Conservation (phyloP, 805 yeast species). For the Ogataea siamensis region DNA sequence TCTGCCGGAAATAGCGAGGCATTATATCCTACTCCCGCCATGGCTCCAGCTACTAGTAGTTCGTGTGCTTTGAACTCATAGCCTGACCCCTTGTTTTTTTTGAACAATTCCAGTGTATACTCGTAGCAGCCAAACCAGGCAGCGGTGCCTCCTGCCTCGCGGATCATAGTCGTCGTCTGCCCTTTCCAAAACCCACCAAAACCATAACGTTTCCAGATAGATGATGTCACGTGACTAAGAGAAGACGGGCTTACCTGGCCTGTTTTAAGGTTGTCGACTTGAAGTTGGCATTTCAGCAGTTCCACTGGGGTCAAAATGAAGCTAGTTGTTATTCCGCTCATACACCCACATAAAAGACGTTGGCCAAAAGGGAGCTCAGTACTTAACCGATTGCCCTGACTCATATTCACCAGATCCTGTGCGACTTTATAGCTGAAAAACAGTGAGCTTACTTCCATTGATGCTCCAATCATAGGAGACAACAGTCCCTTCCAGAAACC, state of each 20-base stretch:
- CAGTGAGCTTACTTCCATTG: constrained; percentile 81
- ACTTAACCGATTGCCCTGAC: constrained; percentile 19
- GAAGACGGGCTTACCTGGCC: constrained; percentile 25
- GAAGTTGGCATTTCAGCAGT: constrained; percentile 81
- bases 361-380: constrained; percentile 25
- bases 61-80: constrained; percentile 44
- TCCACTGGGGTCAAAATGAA: constrained; percentile 90
- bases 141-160: constrained; percentile 89
- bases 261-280: constrained; percentile 51
- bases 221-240: constrained; percentile 37
- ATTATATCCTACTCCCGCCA: constrained; percentile 83
- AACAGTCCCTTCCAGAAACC: constrained; percentile 81
- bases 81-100: constrained; percentile 26
- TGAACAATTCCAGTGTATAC: constrained; percentile 40
- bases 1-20: constrained; percentile 84
- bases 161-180: constrained; percentile 70
- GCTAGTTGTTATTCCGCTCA: constrained; percentile 80
- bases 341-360: constrained; percentile 66
- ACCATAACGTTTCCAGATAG: constrained; percentile 50
- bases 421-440: constrained; percentile 63
- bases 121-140: constrained; percentile 95
- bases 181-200: constrained; percentile 83
- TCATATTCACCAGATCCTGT: constrained; percentile 36
- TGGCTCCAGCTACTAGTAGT: constrained; percentile 73
- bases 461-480: constrained; percentile 86